Evolutionary conservation across 176 grass and related monocot genomes (phyloP).

Genomic region (Triticum turgidum): DNA sequence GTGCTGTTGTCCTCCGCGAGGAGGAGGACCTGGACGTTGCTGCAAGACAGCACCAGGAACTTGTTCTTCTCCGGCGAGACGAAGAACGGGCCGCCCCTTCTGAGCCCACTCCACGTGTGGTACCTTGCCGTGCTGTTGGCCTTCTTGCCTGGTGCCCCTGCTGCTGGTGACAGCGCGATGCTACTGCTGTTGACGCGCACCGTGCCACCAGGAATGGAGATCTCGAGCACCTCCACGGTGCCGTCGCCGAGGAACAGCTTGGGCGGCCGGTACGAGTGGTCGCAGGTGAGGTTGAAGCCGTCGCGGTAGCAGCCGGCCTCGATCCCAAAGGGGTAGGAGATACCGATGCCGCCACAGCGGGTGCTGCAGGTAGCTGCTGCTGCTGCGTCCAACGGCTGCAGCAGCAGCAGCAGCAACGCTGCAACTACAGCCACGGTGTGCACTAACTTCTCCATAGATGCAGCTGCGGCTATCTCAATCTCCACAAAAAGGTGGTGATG

Average conservation of each 20-base stretch:
- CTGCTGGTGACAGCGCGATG: neutral
- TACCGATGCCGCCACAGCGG: conserved; percentile 39
- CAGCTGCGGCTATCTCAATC: neutral
- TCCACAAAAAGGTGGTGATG: neutral
- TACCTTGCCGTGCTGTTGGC: neutral
- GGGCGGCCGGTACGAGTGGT: conserved; percentile 22
- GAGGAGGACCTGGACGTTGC: conserved; percentile 21
- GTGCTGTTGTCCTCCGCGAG: conserved; percentile 25
- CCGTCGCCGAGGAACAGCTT: conserved; percentile 47
- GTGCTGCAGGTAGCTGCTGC: conserved; percentile 16
- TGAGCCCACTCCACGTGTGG: conserved; percentile 20
- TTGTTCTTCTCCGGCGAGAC: conserved; percentile 32
- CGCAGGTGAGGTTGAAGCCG: conserved; percentile 55
- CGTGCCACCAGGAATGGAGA: conserved; percentile 16
- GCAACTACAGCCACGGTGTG: neutral
- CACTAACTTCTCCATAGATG: neutral
- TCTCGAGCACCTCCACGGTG: conserved; percentile 39
- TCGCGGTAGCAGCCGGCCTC: conserved; percentile 35
- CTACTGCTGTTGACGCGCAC: conserved; percentile 35
- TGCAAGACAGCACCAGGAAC: conserved; percentile 38
- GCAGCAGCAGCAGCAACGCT: neutral
- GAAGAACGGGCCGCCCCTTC: neutral
- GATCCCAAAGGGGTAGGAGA: conserved; percentile 58
- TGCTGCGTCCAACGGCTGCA: neutral
- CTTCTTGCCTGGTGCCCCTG: neutral